These are phyloP conservation scores for Termitomyces sp. DNA, from an alignment of 768 basidiomycete species.

Conservation along the genomic window DNA sequence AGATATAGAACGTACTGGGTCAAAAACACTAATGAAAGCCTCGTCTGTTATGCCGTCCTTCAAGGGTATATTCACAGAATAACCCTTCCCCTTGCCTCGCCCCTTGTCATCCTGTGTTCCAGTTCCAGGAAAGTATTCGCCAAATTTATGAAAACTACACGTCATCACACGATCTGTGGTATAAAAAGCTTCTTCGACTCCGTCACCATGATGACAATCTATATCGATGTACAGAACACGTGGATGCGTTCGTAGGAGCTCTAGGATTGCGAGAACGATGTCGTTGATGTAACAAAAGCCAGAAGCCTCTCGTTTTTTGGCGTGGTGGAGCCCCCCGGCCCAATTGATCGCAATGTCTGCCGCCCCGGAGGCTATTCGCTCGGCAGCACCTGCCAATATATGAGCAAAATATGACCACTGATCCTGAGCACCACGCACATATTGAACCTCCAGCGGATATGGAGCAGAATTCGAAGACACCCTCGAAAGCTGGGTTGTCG, in stretches of 20 bases:
- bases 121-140: conserved; percentile 91
- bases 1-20: conserved; percentile 57
- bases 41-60: conserved; percentile 95
- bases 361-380: conserved; percentile 71
- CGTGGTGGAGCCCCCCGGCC: conserved; percentile 98
- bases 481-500: conserved; percentile 96
- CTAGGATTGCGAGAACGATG: conserved; percentile 91
- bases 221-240: conserved; percentile 97
- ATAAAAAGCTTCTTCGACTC: conserved; percentile 98
- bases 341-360: conserved; percentile 96
- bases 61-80: conserved; percentile 89
- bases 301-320: conserved; percentile 97
- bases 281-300: conserved; percentile 99
- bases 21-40: conserved; percentile 81
- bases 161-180: conserved; percentile 98
- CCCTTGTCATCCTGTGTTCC: conserved; percentile 83
- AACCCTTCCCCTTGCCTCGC: conserved; percentile 76
- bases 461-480: conserved; percentile 94
- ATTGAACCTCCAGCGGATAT: conserved; percentile 96
- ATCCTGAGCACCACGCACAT: conserved; percentile 39
- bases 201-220: conserved; percentile 98
- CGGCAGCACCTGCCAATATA: conserved; percentile 62
- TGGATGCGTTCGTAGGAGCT: conserved; percentile 78
- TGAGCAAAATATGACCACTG: background rate
- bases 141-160: conserved; percentile 94